Evolutionary conservation across 441 rosid genomes (phyloP), one percentile per base, ranked within the genome.

Genomic region (Erysimum cheiri): DNA sequence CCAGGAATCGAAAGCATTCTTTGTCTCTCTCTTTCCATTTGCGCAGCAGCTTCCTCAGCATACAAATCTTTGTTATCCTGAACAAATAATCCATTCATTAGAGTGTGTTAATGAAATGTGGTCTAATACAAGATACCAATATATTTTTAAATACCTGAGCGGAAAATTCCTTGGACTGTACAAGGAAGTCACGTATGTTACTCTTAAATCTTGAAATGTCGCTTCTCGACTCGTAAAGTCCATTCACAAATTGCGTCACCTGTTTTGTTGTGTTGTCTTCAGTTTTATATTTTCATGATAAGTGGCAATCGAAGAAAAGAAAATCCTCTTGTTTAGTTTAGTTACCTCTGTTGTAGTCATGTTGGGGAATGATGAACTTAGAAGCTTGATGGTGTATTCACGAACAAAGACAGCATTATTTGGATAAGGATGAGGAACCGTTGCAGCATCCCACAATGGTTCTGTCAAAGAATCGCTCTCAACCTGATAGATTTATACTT

Each of bases 61-160:
- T 96, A 96, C 0, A 96, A 88, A 80, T 96, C 98, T 80, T 93
- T 96, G 78, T 96, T 96, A 77, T 96, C 98, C 99, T 96, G 89
- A 67, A 78, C 0, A 13, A 39, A 24, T 59, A 43, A 74, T 29
- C 35, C 49, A 14, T 26, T 26, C 28, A 35, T 35, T 56, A 9
- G 9, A 5, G 3, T 14, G 24, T 59, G 29, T 29, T n/a, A 0
- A 59, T 40, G 24, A 40, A 22, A 15, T 39, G 48, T 24, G 17
- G 47, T 58, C 17, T 37, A 4, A n/a, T 0, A 1, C 5, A 59
- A 1, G 17, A 53, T 6, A 53, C 37, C 35, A 59, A 40, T 8
- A 22, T n/a, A 43, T 0, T 8, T 50, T 39, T 22, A 8, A 5
- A 56, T 56, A 78, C 81, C 81, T 78, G 78, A 32, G 78, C 81